These are phyloP conservation scores for Neolentinus lepideus DNA, from an alignment of 1,284 basidiomycete genomes.

Conservation along the genomic window DNA sequence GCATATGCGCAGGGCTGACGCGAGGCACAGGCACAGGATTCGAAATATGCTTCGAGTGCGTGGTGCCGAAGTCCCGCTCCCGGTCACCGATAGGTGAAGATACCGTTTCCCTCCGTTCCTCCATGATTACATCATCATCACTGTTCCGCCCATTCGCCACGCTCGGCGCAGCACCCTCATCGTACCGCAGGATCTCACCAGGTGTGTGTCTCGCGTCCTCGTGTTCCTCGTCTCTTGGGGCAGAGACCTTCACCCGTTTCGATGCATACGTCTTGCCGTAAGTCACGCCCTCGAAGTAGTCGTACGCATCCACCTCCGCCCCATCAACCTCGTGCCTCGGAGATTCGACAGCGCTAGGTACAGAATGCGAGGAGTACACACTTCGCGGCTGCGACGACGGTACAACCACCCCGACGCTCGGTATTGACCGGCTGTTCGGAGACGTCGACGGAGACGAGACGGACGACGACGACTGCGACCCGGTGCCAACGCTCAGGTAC, in stretches of 20 bases:
- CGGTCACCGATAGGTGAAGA: neutral
- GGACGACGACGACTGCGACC: slow-evolving; percentile 8
- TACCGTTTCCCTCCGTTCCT: slow-evolving; percentile 23
- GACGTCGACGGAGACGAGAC: slow-evolving; percentile 9
- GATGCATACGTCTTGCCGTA: slow-evolving; percentile 34
- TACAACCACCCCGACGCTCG: slow-evolving; percentile 13
- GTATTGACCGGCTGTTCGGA: slow-evolving; percentile 13
- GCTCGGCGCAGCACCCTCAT: slow-evolving; percentile 18
- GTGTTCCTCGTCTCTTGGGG: slow-evolving; percentile 12
- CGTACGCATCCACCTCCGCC: slow-evolving; percentile 47
- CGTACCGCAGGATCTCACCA: slow-evolving; percentile 13
- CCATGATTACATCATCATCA: slow-evolving; percentile 11
- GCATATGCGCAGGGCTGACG: slow-evolving; percentile 12
- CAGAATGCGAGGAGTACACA: neutral
- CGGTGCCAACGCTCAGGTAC: slow-evolving; percentile 24
- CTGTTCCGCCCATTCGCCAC: slow-evolving; percentile 20
- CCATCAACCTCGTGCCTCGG: slow-evolving; percentile 23
- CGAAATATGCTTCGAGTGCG: neutral
- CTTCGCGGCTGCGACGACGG: slow-evolving; percentile 5
- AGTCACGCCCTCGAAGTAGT: slow-evolving; percentile 57
- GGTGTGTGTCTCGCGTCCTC: slow-evolving; percentile 11
- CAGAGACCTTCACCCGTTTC: slow-evolving; percentile 9
- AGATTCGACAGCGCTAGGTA: neutral
- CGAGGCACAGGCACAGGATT: slow-evolving; percentile 14
- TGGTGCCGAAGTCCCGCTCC: neutral